phyloP scores from a whole-genome alignment of 1,284 basidiomycete species.

The Cutaneotrichosporon arboriforme region DNA sequence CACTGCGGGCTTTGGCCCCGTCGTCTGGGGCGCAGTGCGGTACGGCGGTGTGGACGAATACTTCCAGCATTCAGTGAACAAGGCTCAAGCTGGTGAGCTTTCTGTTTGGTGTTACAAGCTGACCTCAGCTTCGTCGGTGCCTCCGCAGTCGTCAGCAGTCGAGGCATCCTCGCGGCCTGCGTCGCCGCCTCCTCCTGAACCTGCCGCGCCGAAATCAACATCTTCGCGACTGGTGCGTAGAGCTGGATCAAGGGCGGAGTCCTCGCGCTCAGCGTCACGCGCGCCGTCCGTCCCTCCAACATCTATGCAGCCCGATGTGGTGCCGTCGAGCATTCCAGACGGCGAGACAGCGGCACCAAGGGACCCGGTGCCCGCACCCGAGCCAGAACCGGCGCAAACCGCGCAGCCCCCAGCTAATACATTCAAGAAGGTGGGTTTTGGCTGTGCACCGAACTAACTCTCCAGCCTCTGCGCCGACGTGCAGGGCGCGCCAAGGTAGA shows the following conservation, averaged over 20 bases:
- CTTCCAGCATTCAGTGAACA: constrained; percentile 7
- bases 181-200: neutral
- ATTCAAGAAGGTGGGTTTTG: constrained; percentile 3
- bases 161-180: no score
- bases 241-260: neutral
- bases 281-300: constrained; percentile 5
- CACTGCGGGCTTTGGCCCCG: constrained; percentile 17
- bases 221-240: neutral
- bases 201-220: neutral
- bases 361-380: neutral
- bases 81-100: no score
- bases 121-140: no score
- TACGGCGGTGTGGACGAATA: constrained; percentile 22
- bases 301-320: constrained; percentile 14
- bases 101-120: no score
- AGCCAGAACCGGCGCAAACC: neutral
- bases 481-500: constrained; percentile 21
- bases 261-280: constrained; percentile 3
- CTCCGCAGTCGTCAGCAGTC: no score
- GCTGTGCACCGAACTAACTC: no score
- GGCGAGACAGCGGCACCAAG: constrained; percentile 8
- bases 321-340: constrained; percentile 37
- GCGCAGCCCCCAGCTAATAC: neutral
- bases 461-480: constrained; percentile 24
- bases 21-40: constrained; percentile 32